These are phyloP conservation scores for Apium graveolens DNA, from an alignment of 129 eudicot genomes.

Conservation along the genomic window DNA sequence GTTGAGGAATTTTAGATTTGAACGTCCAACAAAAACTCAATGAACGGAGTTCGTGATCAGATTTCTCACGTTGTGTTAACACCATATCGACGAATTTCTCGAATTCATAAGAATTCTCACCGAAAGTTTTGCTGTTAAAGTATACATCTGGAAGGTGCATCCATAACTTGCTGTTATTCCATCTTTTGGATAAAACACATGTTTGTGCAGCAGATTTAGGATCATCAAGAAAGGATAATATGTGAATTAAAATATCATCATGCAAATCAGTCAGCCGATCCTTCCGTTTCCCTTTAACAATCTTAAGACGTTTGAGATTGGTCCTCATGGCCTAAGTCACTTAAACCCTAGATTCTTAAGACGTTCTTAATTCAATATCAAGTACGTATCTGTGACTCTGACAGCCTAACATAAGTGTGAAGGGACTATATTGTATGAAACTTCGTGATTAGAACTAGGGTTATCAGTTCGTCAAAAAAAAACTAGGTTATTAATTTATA, in stretches of 20 bases:
- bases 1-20: not conserved
- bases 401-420: too few relatives aligned
- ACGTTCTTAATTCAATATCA: too few relatives aligned
- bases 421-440: too few relatives aligned
- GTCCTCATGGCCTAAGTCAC: too few relatives aligned
- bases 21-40: not conserved
- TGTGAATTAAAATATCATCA: not conserved
- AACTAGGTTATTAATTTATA: too few relatives aligned
- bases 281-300: not conserved
- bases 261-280: not conserved
- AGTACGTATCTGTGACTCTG: too few relatives aligned
- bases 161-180: not conserved
- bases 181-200: not conserved
- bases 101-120: not conserved
- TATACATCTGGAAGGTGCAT: not conserved
- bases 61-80: not conserved
- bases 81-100: not conserved
- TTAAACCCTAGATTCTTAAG: too few relatives aligned
- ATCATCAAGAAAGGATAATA: not conserved
- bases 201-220: not conserved
- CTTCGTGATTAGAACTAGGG: too few relatives aligned
- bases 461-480: too few relatives aligned
- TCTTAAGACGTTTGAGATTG: not conserved
- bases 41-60: not conserved
- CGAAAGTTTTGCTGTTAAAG: not conserved